A percentile compares a stretch with the other conserved stretches of the same genome.
Conservation (phyloP, 2,329 filamentous ascomycete species). For the Aspergillus udagawae region DNA sequence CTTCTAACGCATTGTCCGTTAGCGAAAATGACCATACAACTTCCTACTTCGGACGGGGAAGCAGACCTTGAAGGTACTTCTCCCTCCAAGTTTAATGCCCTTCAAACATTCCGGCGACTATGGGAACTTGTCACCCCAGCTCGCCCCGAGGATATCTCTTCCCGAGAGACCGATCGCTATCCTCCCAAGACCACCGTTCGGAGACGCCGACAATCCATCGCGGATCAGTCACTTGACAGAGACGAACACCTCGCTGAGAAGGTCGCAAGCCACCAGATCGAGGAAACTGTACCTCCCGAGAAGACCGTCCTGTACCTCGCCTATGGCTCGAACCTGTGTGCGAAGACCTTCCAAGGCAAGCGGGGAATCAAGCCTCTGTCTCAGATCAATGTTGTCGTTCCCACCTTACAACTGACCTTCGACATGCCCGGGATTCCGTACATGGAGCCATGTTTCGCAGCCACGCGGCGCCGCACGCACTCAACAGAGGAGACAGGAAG, state of each 20-base stretch:
- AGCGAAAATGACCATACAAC: background rate
- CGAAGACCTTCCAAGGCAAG: conserved; percentile 71
- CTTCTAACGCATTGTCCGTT: background rate
- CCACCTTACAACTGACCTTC: conserved; percentile 73
- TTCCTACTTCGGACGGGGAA: background rate
- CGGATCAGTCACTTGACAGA: conserved; percentile 21
- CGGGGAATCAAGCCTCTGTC: conserved; percentile 79
- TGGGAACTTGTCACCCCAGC: conserved; percentile 5
- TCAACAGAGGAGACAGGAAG: conserved; percentile 5
- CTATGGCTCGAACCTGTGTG: conserved; percentile 85
- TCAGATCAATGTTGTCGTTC: conserved; percentile 75
- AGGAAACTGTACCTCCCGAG: conserved; percentile 5
- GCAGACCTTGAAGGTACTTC: background rate
- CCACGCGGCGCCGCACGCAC: conserved; percentile 60
- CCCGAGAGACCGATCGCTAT: background rate
- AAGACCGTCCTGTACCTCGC: conserved; percentile 73
- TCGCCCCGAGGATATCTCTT: background rate
- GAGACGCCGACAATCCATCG: conserved; percentile 19
- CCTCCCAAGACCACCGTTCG: conserved; percentile 16
- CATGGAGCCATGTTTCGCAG: conserved; percentile 86
- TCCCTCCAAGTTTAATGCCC: background rate
- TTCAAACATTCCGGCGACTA: conserved; percentile 8
- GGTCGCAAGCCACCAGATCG: conserved; percentile 2
- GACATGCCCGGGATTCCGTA: conserved; percentile 84
- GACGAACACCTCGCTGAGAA: conserved; percentile 20